These are phyloP conservation scores for Haplographium delicatum DNA, from an alignment of 495 filamentous ascomycete genomes.

Conservation along the genomic window DNA sequence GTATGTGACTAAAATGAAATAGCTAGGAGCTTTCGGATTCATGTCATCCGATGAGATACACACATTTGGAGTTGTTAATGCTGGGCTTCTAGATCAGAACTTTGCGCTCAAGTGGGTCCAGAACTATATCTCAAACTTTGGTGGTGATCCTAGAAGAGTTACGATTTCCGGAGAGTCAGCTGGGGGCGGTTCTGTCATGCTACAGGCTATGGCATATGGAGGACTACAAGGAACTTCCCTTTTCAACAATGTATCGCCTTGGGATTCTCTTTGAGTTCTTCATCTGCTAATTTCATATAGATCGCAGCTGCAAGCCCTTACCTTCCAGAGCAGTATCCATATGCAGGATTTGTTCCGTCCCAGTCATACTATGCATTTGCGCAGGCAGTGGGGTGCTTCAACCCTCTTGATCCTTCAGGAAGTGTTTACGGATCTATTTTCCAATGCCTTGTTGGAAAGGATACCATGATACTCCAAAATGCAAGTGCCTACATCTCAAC, in stretches of 20 bases:
- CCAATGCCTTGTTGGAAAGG: constrained; percentile 45
- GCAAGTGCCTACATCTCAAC: constrained; percentile 47
- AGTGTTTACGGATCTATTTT: constrained; percentile 41
- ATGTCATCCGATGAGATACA: constrained; percentile 40
- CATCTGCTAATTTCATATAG: too few species aligned
- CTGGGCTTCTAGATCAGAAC: constrained; percentile 61
- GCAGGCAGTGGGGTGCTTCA: background rate
- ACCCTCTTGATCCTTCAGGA: constrained; percentile 37
- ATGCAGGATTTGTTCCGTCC: constrained; percentile 17
- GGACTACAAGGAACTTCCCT: constrained; percentile 23
- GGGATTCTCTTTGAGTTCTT: too few species aligned
- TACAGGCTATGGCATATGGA: constrained; percentile 56
- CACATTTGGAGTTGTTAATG: constrained; percentile 50
- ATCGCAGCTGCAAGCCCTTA: constrained; percentile 23
- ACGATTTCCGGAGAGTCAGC: constrained; percentile 70
- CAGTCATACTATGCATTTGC: constrained; percentile 22
- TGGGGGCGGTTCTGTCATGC: constrained; percentile 59
- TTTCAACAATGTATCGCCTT: constrained; percentile 19
- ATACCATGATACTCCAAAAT: constrained; percentile 48
- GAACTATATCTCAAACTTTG: constrained; percentile 61
- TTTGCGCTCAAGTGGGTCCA: constrained; percentile 68
- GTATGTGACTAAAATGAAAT: background rate
- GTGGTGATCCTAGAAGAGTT: constrained; percentile 57
- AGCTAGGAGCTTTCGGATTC: constrained; percentile 59
- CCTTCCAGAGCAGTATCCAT: constrained; percentile 36